Evolutionary conservation across 2,329 filamentous ascomycete genomes (phyloP), one percentile per base, ranked within the genome.

Genomic region (Fusarium haematococcum): DNA sequence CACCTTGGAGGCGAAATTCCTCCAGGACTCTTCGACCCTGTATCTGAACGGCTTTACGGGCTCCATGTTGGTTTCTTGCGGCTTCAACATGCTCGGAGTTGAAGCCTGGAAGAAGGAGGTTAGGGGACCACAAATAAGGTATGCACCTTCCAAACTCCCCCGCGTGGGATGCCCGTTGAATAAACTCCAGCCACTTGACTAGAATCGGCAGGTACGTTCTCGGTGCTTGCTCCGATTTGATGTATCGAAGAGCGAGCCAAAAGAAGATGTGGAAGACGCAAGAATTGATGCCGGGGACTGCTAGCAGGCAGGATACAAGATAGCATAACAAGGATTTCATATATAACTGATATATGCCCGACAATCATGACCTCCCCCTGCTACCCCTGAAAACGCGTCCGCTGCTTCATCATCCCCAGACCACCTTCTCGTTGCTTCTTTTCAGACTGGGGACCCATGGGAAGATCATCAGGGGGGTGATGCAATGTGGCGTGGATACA

Each of bases 1-100:
- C 18, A 39, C 20, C 14, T 58, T 58, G 56, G 13, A 8, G 7
- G 16, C 41, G 5, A 59, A 30, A 13, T 32, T 33, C 6, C 32
- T 45, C 23, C 35, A 39, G 6, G 56, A 27, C 10, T 25, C 11
- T 39, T 59, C 20, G 6, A 58, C 9, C 32, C 8, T 58, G 23
- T 37, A 27, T 27, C 35, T 14, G 2, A 59, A 14, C 1, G 56
- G 23, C 5, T 30, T 30, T 7, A 8, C 3, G 27, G 50, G 20
- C n/a, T 54, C 71, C 59, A 73, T 71, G 23, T 68, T 54, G 30
- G 35, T 43, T 20, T 59, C 45, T 52, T 65, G 64, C 60, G 71
- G 60, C 23, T 71, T 74, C 68, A 74, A 20, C 68, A 74, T 74
- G 45, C 30, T 56, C 25, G 32, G 58, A 52, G 56, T 20, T 71